phyloP scores from a whole-genome alignment of 768 basidiomycete genomes.

The Russula sp. region DNA sequence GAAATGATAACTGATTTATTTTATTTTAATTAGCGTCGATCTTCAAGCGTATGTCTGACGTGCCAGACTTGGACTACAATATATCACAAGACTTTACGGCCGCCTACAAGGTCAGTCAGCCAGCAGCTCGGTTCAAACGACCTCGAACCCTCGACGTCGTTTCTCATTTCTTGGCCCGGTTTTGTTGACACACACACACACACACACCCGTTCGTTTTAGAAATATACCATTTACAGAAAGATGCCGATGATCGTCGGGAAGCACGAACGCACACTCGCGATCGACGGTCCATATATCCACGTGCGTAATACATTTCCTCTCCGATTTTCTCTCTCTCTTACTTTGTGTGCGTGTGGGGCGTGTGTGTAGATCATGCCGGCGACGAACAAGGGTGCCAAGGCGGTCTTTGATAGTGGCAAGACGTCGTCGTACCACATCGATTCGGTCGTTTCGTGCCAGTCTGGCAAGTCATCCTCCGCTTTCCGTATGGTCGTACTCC shows the following conservation, averaged over 20 bases:
- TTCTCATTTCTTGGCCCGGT: too few species aligned
- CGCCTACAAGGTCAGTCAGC: conserved; percentile 73
- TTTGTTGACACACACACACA: too few species aligned
- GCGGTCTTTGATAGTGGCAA: conserved; percentile 87
- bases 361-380: conserved; percentile 74
- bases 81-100: conserved; percentile 74
- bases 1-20: neutral
- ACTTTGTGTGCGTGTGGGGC: conserved; percentile 3
- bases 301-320: conserved; percentile 42
- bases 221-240: conserved; percentile 92
- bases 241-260: conserved; percentile 87
- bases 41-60: conserved; percentile 84
- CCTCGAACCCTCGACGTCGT: too few species aligned
- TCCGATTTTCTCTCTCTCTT: neutral
- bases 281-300: conserved; percentile 95
- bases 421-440: conserved; percentile 90
- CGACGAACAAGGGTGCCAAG: conserved; percentile 62
- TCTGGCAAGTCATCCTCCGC: conserved; percentile 72
- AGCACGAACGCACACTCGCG: conserved; percentile 87
- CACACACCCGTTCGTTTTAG: conserved; percentile 41
- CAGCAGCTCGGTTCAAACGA: too few species aligned
- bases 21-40: conserved; percentile 65
- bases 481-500: conserved; percentile 86
- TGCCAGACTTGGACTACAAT: conserved; percentile 46
- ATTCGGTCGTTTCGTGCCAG: conserved; percentile 79